Evolutionary conservation across 345 rosid genomes (phyloP).

Genomic region (Litchi chinensis): DNA sequence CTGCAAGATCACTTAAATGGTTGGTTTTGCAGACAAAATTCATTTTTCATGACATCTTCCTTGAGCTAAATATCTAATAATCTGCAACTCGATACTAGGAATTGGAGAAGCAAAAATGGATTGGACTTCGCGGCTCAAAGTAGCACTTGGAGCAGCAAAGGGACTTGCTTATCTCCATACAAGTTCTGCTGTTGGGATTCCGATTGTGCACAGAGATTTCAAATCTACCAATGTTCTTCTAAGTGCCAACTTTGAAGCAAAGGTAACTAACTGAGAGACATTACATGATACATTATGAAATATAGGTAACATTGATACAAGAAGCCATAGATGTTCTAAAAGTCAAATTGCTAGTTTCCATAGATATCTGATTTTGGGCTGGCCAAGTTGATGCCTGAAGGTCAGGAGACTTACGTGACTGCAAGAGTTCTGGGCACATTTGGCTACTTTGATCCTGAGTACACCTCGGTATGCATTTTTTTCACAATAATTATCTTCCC

Average conservation of each 20-base stretch:
- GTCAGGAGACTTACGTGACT: conserved; percentile 76
- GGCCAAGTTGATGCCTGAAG: conserved; percentile 96
- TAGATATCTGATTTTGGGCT: conserved; percentile 97
- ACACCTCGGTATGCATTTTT: conserved; percentile 69
- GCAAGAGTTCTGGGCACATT: conserved; percentile 97
- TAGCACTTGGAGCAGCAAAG: conserved; percentile 88
- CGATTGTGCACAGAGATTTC: conserved; percentile 93
- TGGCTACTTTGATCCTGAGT: conserved; percentile 97
- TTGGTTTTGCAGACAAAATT: conserved; percentile 35
- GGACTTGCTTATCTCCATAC: conserved; percentile 98
- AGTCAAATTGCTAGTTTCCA: conserved; percentile 15
- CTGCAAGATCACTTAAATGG: conserved; percentile 95
- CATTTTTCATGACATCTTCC: conserved; percentile 4
- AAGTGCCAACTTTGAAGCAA: conserved; percentile 71
- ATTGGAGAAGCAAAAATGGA: conserved; percentile 76
- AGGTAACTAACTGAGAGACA: conserved; percentile 43
- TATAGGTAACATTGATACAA: not conserved
- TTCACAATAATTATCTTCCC: not conserved
- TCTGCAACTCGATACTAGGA: conserved; percentile 46
- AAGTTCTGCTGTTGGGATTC: conserved; percentile 76
- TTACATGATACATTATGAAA: not conserved
- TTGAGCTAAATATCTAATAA: conserved; percentile 13
- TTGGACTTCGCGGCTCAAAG: conserved; percentile 81
- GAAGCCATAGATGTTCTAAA: conserved; percentile 9
- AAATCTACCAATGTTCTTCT: conserved; percentile 91